Conservation (phyloP, 371 early-diverging fungal species). For the Dichotomocladium elegans region DNA sequence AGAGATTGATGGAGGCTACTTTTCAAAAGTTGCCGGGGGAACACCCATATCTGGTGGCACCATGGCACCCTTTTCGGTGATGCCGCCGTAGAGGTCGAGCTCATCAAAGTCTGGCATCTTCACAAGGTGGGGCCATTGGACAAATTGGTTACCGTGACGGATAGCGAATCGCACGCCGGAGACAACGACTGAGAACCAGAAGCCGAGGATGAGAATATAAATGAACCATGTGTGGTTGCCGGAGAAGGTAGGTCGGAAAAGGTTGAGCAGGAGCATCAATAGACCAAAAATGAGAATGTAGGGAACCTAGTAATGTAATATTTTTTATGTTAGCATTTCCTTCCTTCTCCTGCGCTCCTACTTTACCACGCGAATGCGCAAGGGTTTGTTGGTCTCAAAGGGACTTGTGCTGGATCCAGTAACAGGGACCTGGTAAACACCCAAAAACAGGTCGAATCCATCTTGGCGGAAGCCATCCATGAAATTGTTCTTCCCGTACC, state of each 20-base stretch:
- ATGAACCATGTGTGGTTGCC: slow-evolving; percentile 28
- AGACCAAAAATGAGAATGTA: slow-evolving; percentile 39
- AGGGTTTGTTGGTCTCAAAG: slow-evolving; percentile 26
- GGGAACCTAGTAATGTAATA: slow-evolving; percentile 32
- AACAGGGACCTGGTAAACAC: slow-evolving; percentile 51
- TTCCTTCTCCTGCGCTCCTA: background rate
- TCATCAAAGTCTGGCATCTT: slow-evolving; percentile 21
- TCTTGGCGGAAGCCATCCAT: slow-evolving; percentile 91
- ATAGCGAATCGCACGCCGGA: slow-evolving; percentile 42
- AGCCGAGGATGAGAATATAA: slow-evolving; percentile 34
- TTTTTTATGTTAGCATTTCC: background rate
- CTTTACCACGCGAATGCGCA: slow-evolving; percentile 50
- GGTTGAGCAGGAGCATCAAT: slow-evolving; percentile 39
- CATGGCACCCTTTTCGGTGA: slow-evolving; percentile 22
- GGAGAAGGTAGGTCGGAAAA: slow-evolving; percentile 33
- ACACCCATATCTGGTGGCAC: slow-evolving; percentile 24
- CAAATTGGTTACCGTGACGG: slow-evolving; percentile 42
- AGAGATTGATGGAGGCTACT: background rate
- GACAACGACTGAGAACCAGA: slow-evolving; percentile 48
- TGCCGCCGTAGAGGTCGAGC: slow-evolving; percentile 8
- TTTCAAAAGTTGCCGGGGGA: slow-evolving; percentile 3
- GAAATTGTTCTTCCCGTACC: slow-evolving; percentile 93
- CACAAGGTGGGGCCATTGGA: slow-evolving; percentile 41
- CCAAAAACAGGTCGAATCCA: slow-evolving; percentile 77
- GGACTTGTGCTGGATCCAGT: slow-evolving; percentile 10